phyloP scores from a whole-genome alignment of 1,284 basidiomycete species.

The Heterobasidion parviporum region DNA sequence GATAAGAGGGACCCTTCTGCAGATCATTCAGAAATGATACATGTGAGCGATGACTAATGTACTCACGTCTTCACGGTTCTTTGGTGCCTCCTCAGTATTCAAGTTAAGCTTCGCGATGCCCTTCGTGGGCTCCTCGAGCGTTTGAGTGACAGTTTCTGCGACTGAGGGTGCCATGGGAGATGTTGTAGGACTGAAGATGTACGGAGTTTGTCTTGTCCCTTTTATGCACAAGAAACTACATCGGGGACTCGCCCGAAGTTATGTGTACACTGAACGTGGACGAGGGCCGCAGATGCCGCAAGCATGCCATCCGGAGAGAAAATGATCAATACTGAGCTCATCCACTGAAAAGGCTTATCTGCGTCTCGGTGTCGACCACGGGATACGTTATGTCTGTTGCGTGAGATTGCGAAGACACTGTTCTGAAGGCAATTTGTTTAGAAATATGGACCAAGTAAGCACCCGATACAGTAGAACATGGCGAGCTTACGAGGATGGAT shows the following conservation, averaged over 20 bases:
- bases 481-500: background rate
- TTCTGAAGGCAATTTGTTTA: background rate
- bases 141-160: constrained; percentile 10
- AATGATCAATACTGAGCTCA: background rate
- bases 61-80: constrained; percentile 1
- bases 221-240: no score
- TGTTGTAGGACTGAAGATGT: background rate
- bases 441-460: no score
- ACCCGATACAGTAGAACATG: background rate
- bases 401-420: background rate
- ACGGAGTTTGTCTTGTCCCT: no score
- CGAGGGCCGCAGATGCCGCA: background rate
- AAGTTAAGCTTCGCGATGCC: constrained; percentile 8
- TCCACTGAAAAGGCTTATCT: constrained; percentile 1
- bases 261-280: no score
- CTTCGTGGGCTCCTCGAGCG: background rate
- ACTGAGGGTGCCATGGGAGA: constrained; percentile 13
- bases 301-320: constrained; percentile 4
- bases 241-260: no score
- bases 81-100: constrained; percentile 1
- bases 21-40: background rate
- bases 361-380: background rate
- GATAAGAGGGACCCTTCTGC: constrained; percentile 32
- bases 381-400: background rate
- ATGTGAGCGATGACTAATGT: background rate